These are phyloP conservation scores for Chionographis japonica DNA, from an alignment of 106 monocot species.

Conservation along the genomic window DNA sequence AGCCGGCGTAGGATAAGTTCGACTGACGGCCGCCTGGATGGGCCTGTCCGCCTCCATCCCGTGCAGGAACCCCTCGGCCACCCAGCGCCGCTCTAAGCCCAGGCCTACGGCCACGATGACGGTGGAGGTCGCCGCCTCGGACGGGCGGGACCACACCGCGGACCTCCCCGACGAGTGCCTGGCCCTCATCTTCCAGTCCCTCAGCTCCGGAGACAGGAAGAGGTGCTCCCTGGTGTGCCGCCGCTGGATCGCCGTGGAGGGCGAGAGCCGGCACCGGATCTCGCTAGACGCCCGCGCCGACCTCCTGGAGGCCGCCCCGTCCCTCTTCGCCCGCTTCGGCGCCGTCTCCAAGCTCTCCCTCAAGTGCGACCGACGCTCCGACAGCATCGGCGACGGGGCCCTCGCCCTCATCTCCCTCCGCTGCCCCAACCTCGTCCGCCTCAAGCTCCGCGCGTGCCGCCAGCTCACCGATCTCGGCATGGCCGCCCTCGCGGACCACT, in stretches of 20 bases:
- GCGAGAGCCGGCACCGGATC: constrained; percentile 56
- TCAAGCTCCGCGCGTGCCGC: constrained; percentile 76
- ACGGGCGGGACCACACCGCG: constrained; percentile 25
- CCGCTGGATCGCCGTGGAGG: constrained; percentile 64
- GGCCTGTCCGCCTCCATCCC: no score
- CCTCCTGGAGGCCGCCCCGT: constrained; percentile 23
- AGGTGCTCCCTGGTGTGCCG: constrained; percentile 76
- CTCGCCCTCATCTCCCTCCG: constrained; percentile 33
- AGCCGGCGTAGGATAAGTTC: no score
- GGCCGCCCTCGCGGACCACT: constrained; percentile 41
- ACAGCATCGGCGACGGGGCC: constrained; percentile 61
- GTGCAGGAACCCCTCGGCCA: no score
- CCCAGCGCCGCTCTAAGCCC: no score
- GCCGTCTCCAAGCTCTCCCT: constrained; percentile 63
- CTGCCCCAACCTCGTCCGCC: constrained; percentile 55
- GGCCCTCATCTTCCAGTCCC: constrained; percentile 55
- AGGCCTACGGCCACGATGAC: no score
- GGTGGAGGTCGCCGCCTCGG: background rate
- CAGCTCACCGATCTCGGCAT: constrained; percentile 54
- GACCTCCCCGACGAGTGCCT: constrained; percentile 80
- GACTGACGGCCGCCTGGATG: no score
- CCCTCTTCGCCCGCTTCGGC: constrained; percentile 50
- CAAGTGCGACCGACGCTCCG: constrained; percentile 60
- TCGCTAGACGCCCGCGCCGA: constrained; percentile 63
- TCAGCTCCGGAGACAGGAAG: constrained; percentile 68